Base-by-base conservation (phyloP, 306 rosid species). In the Cyamopsis tetragonoloba region DNA sequence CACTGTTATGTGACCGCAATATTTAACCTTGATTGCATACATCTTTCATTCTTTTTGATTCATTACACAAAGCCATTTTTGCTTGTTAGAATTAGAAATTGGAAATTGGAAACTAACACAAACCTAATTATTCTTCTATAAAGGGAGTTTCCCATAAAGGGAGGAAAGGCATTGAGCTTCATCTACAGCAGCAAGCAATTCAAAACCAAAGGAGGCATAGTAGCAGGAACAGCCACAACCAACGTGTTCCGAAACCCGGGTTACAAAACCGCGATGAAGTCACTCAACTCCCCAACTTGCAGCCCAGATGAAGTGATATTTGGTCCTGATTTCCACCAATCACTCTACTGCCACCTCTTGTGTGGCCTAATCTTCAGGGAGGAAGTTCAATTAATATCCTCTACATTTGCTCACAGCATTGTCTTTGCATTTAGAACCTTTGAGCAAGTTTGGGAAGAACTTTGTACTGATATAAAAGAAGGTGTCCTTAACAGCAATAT, bases 231-330 rank as follows among this genome's bases (percentile, higher is more conserved):
- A 28, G 99, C 99, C 3, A 95, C 99, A 5, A 87, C 97, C 3
- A 83, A 90, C 14, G 74, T 90, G n/a, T 90, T 66, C 77, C 78
- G 89, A 2, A 59, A 80, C 41, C 34, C 79, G 0, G 71, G 70
- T 15, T 90, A 46, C 79, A 85, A 68, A 9, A 14, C 1, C 1
- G 19, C 79, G 2, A 90, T 88, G 97, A 51, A 69, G 63, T 56
- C 84, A 14, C 68, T 90, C 37, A 86, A 79, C 18, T 79, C 92
- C 5, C 85, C 57, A 6, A 69, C 85, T 62, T 79, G 90, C 72
- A 88, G 99, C 82, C 99, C 99, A 0, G 91, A 86, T 20, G 99
- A 82, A 38, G 96, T 95, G 3, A 83, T 95, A 17, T 95, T 90
- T 10, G 91, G 95, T 32, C 73, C 90, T 3, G 99, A 95, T 72